Evolutionary conservation across 345 rosid species (phyloP), one percentile per base, ranked within the genome.

Genomic region (Luvunga scandens): DNA sequence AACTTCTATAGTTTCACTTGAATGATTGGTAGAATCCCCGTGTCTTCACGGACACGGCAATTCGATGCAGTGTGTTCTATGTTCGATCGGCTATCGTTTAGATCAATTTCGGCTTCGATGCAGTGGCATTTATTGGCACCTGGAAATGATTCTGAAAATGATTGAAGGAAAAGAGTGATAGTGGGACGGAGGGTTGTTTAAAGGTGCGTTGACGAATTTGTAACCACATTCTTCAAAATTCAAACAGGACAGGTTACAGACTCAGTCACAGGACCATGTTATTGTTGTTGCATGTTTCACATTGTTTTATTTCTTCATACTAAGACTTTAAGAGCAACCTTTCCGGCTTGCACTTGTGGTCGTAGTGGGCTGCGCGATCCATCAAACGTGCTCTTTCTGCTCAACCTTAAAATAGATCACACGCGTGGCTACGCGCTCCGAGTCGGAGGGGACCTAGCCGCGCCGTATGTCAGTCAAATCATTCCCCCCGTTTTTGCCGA

Each of bases 241-340:
- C 28, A 61, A 61, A 24, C 4, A 42, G 18, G 50, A 45, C 4
- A 12, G 50, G 50, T 45, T 45, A 45, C 18, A 0, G 50, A 42
- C 4, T 45, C 50, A 3, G 16, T 12, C 18, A 4, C 50, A 45
- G 50, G 50, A 12, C 16, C 50, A 3, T 39, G 18, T 45, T 33
- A 5, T 31, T 56, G 2, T 56, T 5, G 65, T 65, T 62, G 64
- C 79, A 66, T 76, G 36, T 76, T 76, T 27, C 79, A 76, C 79
- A 67, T 66, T 76, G 73, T 55, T 66, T 66, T 55, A 50, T 4
- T 34, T 76, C 56, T 48, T 21, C 69, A 42, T 5, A 19, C 4
- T 38, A 39, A 7, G 5, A 9, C 48, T 42, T 42, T 42, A 42
- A 42, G 48, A 42, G 48, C 14, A 0, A 4, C 4, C 19, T 6